Base-by-base conservation (phyloP, 768 basidiomycete species). In the Podaxis pistillaris region DNA sequence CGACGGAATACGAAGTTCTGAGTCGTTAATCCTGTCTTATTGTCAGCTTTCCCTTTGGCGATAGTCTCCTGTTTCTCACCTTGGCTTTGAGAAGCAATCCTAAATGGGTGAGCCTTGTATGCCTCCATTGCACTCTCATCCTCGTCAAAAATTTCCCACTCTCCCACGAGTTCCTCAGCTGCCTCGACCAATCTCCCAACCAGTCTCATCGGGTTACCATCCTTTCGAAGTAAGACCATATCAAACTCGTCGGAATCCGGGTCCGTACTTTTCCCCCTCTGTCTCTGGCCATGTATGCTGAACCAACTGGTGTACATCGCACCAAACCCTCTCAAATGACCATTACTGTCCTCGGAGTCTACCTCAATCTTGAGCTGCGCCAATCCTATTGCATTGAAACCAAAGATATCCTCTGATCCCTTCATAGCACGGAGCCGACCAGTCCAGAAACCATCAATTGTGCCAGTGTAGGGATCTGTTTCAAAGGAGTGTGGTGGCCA, bases 401-500 rank as follows among this genome's bases (percentile, higher is more conserved):
- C 22, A 36, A 19, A 46, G n/a, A 17, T 13, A 6, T 11, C 9
- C 3, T 3, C 17, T 15, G n/a, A 6, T 4, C 44, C 56, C 9
- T 33, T 15, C 4, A 4, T 36, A 8, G 28, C 15, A 24, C 26
- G 22, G 28, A 58, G 19, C 4, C 36, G 46, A 15, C 57, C 57
- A 2, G 26, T 33, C 57, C 57, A 58, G 11, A 46, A 58, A 6
- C 57, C 57, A 3, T 19, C 26, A 4, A 49, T 28, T 15, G 8
- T 19, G 2, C 47, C 33, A n/a, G 30, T 58, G 28, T 33, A 47
- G 9, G 57, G 57, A 22, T 58, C 9, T 4, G 46, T 49, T 7
- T 58, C 57, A 28, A 58, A 58, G 15, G 57, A 58, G 17, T 58
- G 57, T 9, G 30, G n/a, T n/a, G 57, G 57, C 57, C 57, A 58